Evolutionary conservation across 2,329 filamentous ascomycete genomes (phyloP).

Genomic region (Alternaria sp.): DNA sequence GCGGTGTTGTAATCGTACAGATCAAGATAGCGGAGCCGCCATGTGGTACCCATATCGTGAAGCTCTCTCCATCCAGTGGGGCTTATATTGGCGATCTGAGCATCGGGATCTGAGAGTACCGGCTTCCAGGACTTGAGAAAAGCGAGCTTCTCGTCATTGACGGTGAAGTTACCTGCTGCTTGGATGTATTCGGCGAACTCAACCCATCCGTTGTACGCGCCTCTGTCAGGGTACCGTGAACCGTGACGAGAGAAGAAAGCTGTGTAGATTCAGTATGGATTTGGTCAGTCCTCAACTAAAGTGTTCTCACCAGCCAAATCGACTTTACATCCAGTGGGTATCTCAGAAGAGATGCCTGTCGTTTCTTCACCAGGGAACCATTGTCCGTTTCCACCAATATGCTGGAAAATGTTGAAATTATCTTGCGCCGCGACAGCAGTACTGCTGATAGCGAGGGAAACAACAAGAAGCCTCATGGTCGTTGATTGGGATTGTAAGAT

Average conservation of each 20-base stretch:
- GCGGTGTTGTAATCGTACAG: conserved; percentile 59
- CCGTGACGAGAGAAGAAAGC: conserved; percentile 69
- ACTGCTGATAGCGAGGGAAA: conserved; percentile 20
- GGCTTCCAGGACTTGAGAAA: conserved; percentile 69
- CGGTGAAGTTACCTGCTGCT: conserved; percentile 58
- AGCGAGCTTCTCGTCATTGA: conserved; percentile 58
- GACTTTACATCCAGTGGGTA: conserved; percentile 65
- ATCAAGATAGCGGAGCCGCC: conserved; percentile 56
- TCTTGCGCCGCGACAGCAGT: conserved; percentile 24
- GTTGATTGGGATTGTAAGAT: not conserved
- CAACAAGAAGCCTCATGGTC: conserved; percentile 32
- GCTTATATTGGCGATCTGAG: conserved; percentile 67
- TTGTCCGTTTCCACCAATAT: conserved; percentile 52
- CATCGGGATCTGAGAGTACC: conserved; percentile 62
- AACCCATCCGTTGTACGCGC: conserved; percentile 67
- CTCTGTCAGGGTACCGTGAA: conserved; percentile 68
- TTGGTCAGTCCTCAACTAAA: not conserved
- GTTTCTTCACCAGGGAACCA: conserved; percentile 58
- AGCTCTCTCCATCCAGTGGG: conserved; percentile 70
- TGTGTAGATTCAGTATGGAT: not conserved
- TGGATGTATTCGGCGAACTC: conserved; percentile 58
- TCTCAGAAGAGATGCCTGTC: conserved; percentile 61
- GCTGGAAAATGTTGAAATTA: conserved; percentile 44
- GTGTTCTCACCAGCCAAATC: conserved; percentile 58
- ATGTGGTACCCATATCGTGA: conserved; percentile 63